phyloP scores from a whole-genome alignment of 257 asterid species.

The Primulina huaijiensis region DNA sequence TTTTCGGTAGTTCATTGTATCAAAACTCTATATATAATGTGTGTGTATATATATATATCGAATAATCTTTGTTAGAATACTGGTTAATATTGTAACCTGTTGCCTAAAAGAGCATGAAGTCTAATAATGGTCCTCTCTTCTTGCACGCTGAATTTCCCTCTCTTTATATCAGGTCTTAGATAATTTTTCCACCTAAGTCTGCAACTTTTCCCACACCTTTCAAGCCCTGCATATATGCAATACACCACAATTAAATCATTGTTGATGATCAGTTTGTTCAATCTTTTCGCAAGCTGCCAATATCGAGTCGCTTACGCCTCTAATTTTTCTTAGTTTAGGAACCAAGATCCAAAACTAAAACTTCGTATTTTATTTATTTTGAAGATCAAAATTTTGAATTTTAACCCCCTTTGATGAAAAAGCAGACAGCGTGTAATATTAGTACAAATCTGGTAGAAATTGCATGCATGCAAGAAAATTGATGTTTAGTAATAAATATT shows the following conservation, averaged over 20 bases:
- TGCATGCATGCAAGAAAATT: neutral
- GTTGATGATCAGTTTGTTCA: too few species aligned
- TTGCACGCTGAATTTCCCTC: neutral
- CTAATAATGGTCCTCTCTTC: neutral
- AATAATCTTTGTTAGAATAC: too few species aligned
- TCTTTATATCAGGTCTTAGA: neutral
- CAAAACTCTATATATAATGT: too few species aligned
- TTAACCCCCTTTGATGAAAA: too few species aligned
- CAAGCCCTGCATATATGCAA: neutral
- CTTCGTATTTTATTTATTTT: too few species aligned
- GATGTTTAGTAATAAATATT: neutral
- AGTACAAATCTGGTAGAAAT: neutral
- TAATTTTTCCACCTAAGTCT: neutral
- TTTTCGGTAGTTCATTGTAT: too few species aligned
- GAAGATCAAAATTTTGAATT: too few species aligned
- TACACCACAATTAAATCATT: neutral
- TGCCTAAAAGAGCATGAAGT: slow-evolving; percentile 1
- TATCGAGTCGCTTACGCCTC: neutral
- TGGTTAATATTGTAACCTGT: neutral
- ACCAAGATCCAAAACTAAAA: neutral
- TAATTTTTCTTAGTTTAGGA: neutral
- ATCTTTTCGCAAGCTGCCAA: too few species aligned
- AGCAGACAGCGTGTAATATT: too few species aligned
- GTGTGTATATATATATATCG: too few species aligned
- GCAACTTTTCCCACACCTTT: neutral